Conservation (phyloP, 2,329 filamentous ascomycete genomes). For the Coleophoma cylindrospora region DNA sequence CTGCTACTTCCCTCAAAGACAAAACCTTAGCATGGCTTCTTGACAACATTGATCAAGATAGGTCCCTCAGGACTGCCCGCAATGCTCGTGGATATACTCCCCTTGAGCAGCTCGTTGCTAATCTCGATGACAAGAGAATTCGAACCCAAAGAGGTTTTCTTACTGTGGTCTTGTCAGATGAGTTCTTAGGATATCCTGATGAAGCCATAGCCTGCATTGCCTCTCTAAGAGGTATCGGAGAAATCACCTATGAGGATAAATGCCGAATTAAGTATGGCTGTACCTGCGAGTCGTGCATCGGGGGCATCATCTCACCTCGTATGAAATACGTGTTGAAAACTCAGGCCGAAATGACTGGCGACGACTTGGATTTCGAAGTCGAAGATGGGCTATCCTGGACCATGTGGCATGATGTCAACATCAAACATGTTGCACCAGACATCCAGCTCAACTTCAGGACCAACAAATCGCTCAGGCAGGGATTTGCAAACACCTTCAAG, state of each 20-base stretch:
- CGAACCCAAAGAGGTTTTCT: conserved; percentile 6
- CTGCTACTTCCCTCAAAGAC: conserved; percentile 8
- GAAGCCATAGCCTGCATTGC: conserved; percentile 24
- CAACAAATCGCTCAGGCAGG: conserved; percentile 29
- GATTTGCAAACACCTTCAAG: conserved; percentile 28
- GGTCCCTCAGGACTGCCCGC: conserved; percentile 13
- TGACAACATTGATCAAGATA: conserved; percentile 11
- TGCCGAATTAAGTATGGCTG: conserved; percentile 29
- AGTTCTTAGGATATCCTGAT: conserved; percentile 25
- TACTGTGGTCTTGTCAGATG: conserved; percentile 20
- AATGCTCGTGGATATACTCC: conserved; percentile 29
- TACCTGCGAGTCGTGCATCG: conserved; percentile 31
- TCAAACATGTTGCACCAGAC: conserved; percentile 17
- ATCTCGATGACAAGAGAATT: conserved; percentile 25
- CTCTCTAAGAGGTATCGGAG: conserved; percentile 14
- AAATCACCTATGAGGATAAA: conserved; percentile 8
- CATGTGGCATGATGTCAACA: conserved; percentile 8
- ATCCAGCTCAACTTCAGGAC: conserved; percentile 24
- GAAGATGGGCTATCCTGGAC: conserved; percentile 15
- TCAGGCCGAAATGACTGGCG: conserved; percentile 21
- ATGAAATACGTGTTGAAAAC: conserved; percentile 26
- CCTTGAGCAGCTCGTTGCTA: conserved; percentile 23
- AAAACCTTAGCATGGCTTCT: conserved; percentile 22
- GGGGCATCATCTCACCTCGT: conserved; percentile 32
- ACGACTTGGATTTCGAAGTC: conserved; percentile 16